phyloP scores from a whole-genome alignment of 2,329 filamentous ascomycete genomes.

The Lasiodiplodia gonubiensis region DNA sequence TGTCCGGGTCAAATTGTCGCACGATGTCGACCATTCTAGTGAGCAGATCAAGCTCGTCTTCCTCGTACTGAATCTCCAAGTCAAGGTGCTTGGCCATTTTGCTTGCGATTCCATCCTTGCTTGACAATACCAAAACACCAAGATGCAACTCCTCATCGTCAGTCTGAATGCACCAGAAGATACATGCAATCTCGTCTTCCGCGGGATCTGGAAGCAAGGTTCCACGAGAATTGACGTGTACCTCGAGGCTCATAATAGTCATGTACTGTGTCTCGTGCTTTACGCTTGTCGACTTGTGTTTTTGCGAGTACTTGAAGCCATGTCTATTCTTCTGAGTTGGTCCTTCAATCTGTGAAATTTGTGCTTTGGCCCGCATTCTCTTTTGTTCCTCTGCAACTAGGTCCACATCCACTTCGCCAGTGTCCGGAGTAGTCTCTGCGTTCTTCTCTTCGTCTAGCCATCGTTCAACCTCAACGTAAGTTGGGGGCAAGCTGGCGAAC shows the following conservation, averaged over 20 bases:
- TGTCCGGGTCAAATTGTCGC: conserved; percentile 82
- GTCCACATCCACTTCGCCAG: conserved; percentile 26
- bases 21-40: conserved; percentile 88
- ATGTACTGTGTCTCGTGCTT: conserved; percentile 90
- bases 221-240: conserved; percentile 87
- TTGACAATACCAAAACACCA: conserved; percentile 76
- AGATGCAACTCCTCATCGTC: conserved; percentile 60
- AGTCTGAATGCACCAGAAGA: conserved; percentile 89
- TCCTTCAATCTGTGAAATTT: conserved; percentile 83
- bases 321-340: conserved; percentile 82
- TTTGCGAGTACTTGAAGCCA: conserved; percentile 86
- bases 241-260: conserved; percentile 92
- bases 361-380: conserved; percentile 30
- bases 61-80: conserved; percentile 74
- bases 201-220: conserved; percentile 86
- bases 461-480: conserved; percentile 67
- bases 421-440: conserved; percentile 20
- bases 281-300: conserved; percentile 73
- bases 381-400: conserved; percentile 30
- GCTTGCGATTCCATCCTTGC: conserved; percentile 62
- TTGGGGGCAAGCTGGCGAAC: conserved; percentile 72
- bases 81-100: conserved; percentile 67
- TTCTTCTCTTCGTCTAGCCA: conserved; percentile 62
- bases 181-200: conserved; percentile 82
- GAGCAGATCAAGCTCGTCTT: conserved; percentile 82